A percentile compares a stretch with the other conserved stretches of the same genome.
Conservation (phyloP, 1,139 yeast genomes). For the Pichia sp. region DNA sequence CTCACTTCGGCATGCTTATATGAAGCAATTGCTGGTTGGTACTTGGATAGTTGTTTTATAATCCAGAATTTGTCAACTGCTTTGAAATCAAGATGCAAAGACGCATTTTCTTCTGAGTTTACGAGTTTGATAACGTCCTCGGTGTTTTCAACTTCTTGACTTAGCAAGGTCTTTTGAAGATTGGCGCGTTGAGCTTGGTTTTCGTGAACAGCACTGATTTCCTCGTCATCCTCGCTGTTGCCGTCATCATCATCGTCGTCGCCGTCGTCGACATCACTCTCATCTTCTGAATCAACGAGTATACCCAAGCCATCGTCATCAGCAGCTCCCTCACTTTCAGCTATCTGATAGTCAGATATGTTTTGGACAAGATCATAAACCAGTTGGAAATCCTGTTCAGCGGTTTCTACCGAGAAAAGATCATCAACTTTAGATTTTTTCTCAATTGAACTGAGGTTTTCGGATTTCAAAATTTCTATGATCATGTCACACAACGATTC, state of each 20-base stretch:
- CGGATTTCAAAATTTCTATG: slow-evolving; percentile 51
- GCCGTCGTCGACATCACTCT: slow-evolving; percentile 26
- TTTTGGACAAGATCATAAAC: slow-evolving; percentile 42
- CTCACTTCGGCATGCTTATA: slow-evolving; percentile 21
- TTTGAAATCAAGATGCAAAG: slow-evolving; percentile 10
- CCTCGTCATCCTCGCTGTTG: slow-evolving; percentile 14
- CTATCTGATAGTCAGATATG: slow-evolving; percentile 46
- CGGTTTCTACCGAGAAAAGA: slow-evolving; percentile 38
- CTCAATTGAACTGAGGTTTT: slow-evolving; percentile 30
- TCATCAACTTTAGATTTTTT: slow-evolving; percentile 34
- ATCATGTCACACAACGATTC: slow-evolving; percentile 59
- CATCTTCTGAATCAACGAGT: slow-evolving; percentile 36
- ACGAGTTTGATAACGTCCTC: slow-evolving; percentile 15
- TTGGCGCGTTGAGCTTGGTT: neutral
- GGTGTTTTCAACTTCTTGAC: slow-evolving; percentile 9
- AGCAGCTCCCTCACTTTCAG: slow-evolving; percentile 18
- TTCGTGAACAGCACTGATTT: slow-evolving; percentile 1
- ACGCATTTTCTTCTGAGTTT: slow-evolving; percentile 1
- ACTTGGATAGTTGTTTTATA: slow-evolving; percentile 32
- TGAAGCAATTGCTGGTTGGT: slow-evolving; percentile 30
- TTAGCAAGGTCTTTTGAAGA: slow-evolving; percentile 3
- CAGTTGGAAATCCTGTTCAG: slow-evolving; percentile 43
- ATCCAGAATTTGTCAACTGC: slow-evolving; percentile 45
- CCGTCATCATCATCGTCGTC: slow-evolving; percentile 24
- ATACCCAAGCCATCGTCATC: slow-evolving; percentile 32